These are phyloP conservation scores for Aspergillus sp. DNA, from an alignment of 2,329 filamentous ascomycete species.

Conservation along the genomic window DNA sequence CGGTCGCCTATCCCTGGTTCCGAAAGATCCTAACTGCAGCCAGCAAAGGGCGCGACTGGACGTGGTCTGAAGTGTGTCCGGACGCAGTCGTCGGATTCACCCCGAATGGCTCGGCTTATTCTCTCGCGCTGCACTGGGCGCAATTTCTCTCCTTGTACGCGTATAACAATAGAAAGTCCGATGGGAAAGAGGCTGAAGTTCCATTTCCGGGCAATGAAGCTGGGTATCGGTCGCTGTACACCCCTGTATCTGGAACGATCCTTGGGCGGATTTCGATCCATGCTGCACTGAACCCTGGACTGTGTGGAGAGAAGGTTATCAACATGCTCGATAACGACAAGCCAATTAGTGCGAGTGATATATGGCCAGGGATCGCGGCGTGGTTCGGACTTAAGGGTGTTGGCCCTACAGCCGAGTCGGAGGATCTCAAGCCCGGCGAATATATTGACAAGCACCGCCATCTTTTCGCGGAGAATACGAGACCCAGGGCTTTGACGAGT, in stretches of 20 bases:
- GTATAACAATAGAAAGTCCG: conserved; percentile 19
- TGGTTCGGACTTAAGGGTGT: conserved; percentile 33
- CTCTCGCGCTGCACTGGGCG: conserved; percentile 29
- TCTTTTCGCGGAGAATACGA: conserved; percentile 28
- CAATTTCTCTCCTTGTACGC: conserved; percentile 32
- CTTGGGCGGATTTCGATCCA: conserved; percentile 28
- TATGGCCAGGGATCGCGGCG: conserved; percentile 28
- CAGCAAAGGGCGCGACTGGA: conserved; percentile 31
- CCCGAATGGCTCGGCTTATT: conserved; percentile 29
- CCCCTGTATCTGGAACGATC: conserved; percentile 27
- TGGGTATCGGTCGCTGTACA: conserved; percentile 23
- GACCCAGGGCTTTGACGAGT: conserved; percentile 22
- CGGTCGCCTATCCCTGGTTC: conserved; percentile 31
- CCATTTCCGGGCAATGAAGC: conserved; percentile 27
- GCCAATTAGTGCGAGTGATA: conserved; percentile 23
- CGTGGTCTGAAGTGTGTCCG: conserved; percentile 36
- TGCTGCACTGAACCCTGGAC: conserved; percentile 26
- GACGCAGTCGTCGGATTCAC: conserved; percentile 33
- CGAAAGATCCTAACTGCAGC: conserved; percentile 20
- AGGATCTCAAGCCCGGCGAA: conserved; percentile 15
- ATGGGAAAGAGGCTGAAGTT: conserved; percentile 10
- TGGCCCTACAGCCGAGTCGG: conserved; percentile 12
- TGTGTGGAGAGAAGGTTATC: conserved; percentile 25
- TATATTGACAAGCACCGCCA: conserved; percentile 29
- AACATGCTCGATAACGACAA: conserved; percentile 28